Evolutionary conservation across 1,139 yeast species (phyloP), one percentile per base, ranked within the genome.

Genomic region (Wickerhamomyces sp.): DNA sequence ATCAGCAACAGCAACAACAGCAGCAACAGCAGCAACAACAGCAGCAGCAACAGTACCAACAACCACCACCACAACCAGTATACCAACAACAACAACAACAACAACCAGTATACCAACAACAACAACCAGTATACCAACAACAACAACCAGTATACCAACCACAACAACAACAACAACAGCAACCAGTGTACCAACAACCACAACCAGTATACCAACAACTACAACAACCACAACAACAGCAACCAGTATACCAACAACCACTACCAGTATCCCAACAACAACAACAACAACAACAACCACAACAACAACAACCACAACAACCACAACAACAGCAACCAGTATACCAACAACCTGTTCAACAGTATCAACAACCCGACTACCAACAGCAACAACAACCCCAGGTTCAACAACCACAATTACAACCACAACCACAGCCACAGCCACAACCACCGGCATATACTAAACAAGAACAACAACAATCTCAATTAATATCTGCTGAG

Each of bases 11-110:
- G n/a, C 42, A 30, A 26, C 44, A 30, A 14, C 37, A 24, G 20
- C 54, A 41, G 29, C 42, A 36, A 31, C 49, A 40, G 25, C 47
- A 42, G 23, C 50, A 30, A 17, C 38, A 31, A 22, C 32, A 29
- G n/a, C 42, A 30, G 28, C 44, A 30, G 15, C 37, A 24, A 14
- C 36, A 28, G 7, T 47, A 30, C 32, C 38, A 37, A 14, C 37
- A 24, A 21, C 38, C 17, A 25, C 40, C 29, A 17, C 37, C 16
- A 5, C 51, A 37, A 31, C n/a, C n/a, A n/a, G n/a, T n/a, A 14
- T 36, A 28, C 8, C 48, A 30, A 33, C 38, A 37, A 14, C 37
- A 24, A 21, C 38, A 21, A 25, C 40, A 31, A 17, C 37, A 19
- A 5, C 51, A 37, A 31, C n/a, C n/a, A n/a, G n/a, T n/a, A 23